Percentiles rank a stretch among this genome's conserved stretches.
Evolutionary conservation across 2,329 filamentous ascomycete genomes (phyloP).

Genomic region (Aspergillus sp.): DNA sequence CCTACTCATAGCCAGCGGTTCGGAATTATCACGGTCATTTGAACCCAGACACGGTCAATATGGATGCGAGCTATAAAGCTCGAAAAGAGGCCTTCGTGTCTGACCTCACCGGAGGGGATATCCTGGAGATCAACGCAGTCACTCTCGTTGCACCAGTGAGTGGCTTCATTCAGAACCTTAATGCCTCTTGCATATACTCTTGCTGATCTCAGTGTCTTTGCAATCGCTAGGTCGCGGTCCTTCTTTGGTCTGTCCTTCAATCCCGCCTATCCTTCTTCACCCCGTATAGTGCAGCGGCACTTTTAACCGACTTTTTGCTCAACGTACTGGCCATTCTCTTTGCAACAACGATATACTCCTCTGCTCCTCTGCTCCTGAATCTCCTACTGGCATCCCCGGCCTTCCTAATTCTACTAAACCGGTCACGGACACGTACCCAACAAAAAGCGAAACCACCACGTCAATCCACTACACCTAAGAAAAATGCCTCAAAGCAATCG

Average conservation of each 20-base stretch:
- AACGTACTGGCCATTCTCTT: constrained; percentile 79
- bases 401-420: constrained; percentile 53
- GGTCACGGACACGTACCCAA: constrained; percentile 18
- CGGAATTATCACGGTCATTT: background rate
- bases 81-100: constrained; percentile 96
- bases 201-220: background rate
- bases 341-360: constrained; percentile 79
- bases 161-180: background rate
- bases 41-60: constrained; percentile 9
- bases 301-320: constrained; percentile 78
- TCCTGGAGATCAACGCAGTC: constrained; percentile 82
- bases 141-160: constrained; percentile 79
- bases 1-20: background rate
- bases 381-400: constrained; percentile 70
- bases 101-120: constrained; percentile 75
- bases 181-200: constrained; percentile 1
- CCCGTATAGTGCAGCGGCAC: constrained; percentile 63
- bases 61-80: constrained; percentile 68
- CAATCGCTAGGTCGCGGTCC: constrained; percentile 64
- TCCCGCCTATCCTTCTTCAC: constrained; percentile 78
- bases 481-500: constrained; percentile 13
- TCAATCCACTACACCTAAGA: constrained; percentile 12
- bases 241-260: constrained; percentile 88
- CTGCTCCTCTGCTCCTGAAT: constrained; percentile 67
- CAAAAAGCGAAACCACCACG: constrained; percentile 32